phyloP scores from a whole-genome alignment of 1,284 basidiomycete genomes.

The Cutaneotrichosporon spelunceum region DNA sequence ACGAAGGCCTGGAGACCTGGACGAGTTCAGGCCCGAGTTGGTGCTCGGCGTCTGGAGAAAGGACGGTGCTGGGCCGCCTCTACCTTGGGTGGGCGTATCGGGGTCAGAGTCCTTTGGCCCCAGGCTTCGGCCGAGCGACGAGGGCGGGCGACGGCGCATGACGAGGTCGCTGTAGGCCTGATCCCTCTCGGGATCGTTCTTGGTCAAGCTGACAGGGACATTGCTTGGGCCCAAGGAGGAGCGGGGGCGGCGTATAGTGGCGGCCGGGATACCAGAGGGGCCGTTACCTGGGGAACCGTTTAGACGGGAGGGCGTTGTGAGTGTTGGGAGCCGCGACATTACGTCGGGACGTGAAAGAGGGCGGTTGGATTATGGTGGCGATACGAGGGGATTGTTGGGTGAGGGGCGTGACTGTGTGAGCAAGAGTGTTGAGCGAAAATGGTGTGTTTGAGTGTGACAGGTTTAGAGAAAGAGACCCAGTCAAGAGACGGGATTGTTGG shows the following conservation, averaged over 20 bases:
- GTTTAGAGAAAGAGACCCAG: neutral
- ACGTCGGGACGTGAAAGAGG: neutral
- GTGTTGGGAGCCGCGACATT: conserved; percentile 45
- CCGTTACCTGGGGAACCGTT: conserved; percentile 26
- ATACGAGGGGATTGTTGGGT: neutral
- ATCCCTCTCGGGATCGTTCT: conserved; percentile 37
- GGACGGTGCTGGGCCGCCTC: conserved; percentile 10
- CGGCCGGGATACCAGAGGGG: conserved; percentile 40
- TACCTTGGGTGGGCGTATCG: conserved; percentile 34
- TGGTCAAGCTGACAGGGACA: conserved; percentile 2
- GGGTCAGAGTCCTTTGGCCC: conserved; percentile 25
- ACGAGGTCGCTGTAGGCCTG: conserved; percentile 39
- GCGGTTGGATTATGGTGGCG: neutral
- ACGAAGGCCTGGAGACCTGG: conserved; percentile 40
- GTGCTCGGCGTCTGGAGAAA: conserved; percentile 8
- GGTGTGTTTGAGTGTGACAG: neutral
- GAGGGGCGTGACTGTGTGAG: too few species aligned
- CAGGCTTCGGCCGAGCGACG: conserved; percentile 6
- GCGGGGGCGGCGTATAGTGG: conserved; percentile 39
- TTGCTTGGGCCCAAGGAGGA: conserved; percentile 40
- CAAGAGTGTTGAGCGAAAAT: too few species aligned
- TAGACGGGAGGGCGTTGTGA: conserved; percentile 39
- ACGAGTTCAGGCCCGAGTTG: conserved; percentile 22
- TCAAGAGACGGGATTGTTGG: neutral
- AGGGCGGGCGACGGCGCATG: conserved; percentile 33